phyloP scores from a whole-genome alignment of 2,329 filamentous ascomycete genomes.

The Cryphonectria nitschkei region DNA sequence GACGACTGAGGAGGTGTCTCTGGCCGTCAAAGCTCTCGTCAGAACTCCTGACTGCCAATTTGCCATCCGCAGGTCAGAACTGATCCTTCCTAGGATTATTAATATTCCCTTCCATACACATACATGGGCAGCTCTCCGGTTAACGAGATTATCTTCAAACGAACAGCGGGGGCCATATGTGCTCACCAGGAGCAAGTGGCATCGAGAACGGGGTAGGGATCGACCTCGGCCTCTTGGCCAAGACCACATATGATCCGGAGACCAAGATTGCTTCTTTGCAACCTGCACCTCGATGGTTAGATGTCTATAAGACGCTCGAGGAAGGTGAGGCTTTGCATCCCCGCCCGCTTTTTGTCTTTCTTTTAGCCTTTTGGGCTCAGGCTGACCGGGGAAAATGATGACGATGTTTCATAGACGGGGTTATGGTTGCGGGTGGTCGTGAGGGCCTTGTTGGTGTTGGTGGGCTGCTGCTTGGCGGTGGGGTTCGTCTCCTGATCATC shows the following conservation, averaged over 20 bases:
- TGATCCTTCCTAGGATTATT: not conserved
- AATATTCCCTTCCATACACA: not conserved
- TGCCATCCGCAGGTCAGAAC: slow-evolving; percentile 10
- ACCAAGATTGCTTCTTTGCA: slow-evolving; percentile 9
- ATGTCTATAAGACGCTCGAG: slow-evolving; percentile 15
- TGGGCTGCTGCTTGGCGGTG: slow-evolving; percentile 13
- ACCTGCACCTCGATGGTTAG: slow-evolving; percentile 5
- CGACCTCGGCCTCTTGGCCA: slow-evolving; percentile 12
- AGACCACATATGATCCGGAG: not conserved
- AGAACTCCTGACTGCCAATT: slow-evolving; percentile 2
- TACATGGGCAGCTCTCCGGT: not conserved
- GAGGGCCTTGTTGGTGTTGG: slow-evolving; percentile 13
- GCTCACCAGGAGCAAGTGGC: not conserved
- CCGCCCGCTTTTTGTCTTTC: not conserved
- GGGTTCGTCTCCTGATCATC: slow-evolving; percentile 1
- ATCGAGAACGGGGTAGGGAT: slow-evolving; percentile 10
- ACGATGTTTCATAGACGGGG: not conserved
- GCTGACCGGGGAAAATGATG: not conserved
- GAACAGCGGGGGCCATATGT: slow-evolving; percentile 14
- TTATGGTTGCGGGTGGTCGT: slow-evolving; percentile 13
- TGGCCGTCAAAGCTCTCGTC: slow-evolving; percentile 1
- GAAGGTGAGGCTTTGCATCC: not conserved
- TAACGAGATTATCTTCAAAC: not conserved
- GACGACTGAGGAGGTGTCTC: not conserved
- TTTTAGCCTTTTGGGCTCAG: not conserved